phyloP scores from a whole-genome alignment of 2,329 filamentous ascomycete species.

The Aspergillus luchuensis region DNA sequence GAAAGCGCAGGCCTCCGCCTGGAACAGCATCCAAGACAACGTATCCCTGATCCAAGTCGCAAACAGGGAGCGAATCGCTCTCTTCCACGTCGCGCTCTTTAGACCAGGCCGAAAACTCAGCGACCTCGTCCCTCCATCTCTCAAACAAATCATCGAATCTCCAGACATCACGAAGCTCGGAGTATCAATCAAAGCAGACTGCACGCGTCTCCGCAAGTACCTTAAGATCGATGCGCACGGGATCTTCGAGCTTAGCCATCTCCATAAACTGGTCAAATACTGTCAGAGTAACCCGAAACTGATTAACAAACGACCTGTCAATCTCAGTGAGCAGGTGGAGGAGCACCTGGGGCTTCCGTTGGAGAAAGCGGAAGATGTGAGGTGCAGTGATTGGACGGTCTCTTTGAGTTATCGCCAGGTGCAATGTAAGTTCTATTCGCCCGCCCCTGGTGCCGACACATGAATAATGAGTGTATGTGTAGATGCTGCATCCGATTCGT shows the following conservation, averaged over 20 bases:
- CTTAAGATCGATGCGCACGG: conserved; percentile 67
- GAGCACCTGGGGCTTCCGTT: conserved; percentile 73
- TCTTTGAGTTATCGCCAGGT: conserved; percentile 66
- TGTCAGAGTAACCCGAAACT: conserved; percentile 54
- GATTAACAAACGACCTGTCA: conserved; percentile 68
- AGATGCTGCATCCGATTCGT: conserved; percentile 83
- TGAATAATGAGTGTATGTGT: conserved; percentile 28
- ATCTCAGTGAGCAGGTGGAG: conserved; percentile 69
- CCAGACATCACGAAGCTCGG: conserved; percentile 71
- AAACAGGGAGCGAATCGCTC: conserved; percentile 70
- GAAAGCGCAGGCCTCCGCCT: conserved; percentile 56
- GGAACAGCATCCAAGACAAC: conserved; percentile 62
- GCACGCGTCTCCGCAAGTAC: conserved; percentile 66
- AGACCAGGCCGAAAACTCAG: conserved; percentile 41
- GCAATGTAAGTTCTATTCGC: conserved; percentile 58
- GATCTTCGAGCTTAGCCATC: conserved; percentile 77
- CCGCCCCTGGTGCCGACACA: conserved; percentile 7
- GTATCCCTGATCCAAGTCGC: conserved; percentile 84
- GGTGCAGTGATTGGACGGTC: conserved; percentile 73
- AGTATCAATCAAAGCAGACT: conserved; percentile 72
- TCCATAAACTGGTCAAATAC: conserved; percentile 76
- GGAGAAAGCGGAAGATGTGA: conserved; percentile 69
- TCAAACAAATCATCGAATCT: conserved; percentile 73
- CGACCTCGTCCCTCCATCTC: conserved; percentile 68
- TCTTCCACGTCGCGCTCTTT: conserved; percentile 78